Percentiles rank a stretch among this genome's conserved stretches.
Evolutionary conservation across 164 flowering plant species (phyloP).

Genomic region (Cinnamomum chago): DNA sequence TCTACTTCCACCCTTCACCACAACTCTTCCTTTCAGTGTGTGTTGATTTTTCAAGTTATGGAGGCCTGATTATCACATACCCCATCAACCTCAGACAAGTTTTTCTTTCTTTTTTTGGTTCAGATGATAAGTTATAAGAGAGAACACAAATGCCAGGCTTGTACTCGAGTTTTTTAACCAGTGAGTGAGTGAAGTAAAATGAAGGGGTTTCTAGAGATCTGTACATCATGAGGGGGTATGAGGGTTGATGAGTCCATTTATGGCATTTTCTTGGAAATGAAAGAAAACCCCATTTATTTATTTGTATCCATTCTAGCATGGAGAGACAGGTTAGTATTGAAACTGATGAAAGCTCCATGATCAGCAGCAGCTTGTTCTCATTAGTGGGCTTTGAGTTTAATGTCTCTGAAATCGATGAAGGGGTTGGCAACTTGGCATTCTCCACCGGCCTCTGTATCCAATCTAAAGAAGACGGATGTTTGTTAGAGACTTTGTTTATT

Average conservation of each 20-base stretch:
- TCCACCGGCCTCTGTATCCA: conserved; percentile 1
- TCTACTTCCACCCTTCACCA: background rate
- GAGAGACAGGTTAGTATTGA: background rate
- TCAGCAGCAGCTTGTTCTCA: conserved; percentile 13
- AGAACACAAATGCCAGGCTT: background rate
- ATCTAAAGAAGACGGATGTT: conserved; percentile 2
- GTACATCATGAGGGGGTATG: no score
- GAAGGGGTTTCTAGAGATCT: conserved; percentile 1
- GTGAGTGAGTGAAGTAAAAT: background rate
- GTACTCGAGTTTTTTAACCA: background rate
- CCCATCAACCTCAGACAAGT: no score
- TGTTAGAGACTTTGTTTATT: no score
- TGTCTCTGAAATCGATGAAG: conserved; percentile 2
- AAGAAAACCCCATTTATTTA: background rate
- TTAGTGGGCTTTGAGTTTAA: conserved; percentile 1
- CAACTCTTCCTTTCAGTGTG: no score
- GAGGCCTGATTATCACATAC: no score
- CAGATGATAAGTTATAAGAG: background rate
- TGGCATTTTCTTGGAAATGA: conserved; percentile 10
- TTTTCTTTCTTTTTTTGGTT: background rate
- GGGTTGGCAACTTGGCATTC: background rate
- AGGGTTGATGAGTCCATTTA: background rate
- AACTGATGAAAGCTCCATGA: conserved; percentile 12
- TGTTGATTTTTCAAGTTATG: no score
- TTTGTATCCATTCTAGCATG: background rate